Conservation (phyloP, 306 rosid genomes). For the Betula pendula region DNA sequence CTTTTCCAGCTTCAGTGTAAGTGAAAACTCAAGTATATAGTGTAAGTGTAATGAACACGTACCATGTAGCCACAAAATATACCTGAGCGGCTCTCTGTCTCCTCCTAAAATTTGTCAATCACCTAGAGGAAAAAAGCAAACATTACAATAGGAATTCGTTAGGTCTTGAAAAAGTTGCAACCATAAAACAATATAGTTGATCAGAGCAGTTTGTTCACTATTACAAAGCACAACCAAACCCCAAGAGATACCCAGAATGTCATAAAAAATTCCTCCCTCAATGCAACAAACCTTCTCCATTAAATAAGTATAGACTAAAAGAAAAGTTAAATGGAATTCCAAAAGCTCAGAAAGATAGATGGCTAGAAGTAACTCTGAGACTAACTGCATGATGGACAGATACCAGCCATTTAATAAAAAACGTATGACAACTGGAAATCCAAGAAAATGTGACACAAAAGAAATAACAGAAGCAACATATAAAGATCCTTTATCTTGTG, state of each 20-base stretch:
- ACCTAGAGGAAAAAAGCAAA: conserved; percentile 54
- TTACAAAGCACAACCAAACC: no score
- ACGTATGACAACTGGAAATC: no score
- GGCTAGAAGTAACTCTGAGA: no score
- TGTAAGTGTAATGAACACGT: neutral
- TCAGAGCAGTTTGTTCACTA: neutral
- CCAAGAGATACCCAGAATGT: neutral
- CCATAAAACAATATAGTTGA: neutral
- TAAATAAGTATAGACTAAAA: neutral
- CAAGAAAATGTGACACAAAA: no score
- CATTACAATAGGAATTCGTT: conserved; percentile 12
- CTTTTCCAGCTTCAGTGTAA: no score
- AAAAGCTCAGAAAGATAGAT: no score
- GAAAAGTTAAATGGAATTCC: neutral
- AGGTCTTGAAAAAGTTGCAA: neutral
- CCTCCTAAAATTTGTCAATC: conserved; percentile 97
- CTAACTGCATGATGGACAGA: no score
- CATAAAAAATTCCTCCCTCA: neutral
- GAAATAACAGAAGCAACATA: no score
- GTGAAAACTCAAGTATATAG: no score
- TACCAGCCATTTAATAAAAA: no score
- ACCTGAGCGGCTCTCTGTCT: conserved; percentile 89
- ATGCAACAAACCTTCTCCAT: neutral
- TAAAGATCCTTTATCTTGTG: no score
- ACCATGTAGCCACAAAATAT: conserved; percentile 14